Evolutionary conservation across 2,329 filamentous ascomycete species (phyloP).

Genomic region (Alternaria sp.): DNA sequence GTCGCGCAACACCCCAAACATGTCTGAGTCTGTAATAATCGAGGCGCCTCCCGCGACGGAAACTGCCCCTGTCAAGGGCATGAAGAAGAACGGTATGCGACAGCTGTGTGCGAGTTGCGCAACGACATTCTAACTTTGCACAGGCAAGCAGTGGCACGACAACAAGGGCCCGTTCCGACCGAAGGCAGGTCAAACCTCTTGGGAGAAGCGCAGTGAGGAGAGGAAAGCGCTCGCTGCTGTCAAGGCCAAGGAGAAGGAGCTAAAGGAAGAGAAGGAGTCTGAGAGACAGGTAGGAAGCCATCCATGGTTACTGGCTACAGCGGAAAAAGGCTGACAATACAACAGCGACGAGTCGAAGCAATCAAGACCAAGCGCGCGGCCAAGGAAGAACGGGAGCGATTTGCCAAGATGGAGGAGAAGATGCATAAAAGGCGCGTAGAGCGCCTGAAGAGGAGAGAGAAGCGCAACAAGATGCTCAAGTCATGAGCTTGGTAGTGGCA

Average conservation of each 20-base stretch:
- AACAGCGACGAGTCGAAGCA: slow-evolving; percentile 75
- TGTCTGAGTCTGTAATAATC: slow-evolving; percentile 39
- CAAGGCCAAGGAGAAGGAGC: slow-evolving; percentile 92
- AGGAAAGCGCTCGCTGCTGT: slow-evolving; percentile 76
- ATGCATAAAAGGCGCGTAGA: slow-evolving; percentile 98
- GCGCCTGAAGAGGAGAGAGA: slow-evolving; percentile 91
- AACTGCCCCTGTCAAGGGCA: slow-evolving; percentile 59
- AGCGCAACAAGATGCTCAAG: slow-evolving; percentile 83
- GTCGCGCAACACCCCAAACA: slow-evolving; percentile 29
- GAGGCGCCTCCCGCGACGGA: slow-evolving; percentile 57
- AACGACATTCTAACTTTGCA: slow-evolving; percentile 25
- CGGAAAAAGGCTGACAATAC: slow-evolving; percentile 16
- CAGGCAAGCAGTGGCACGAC: slow-evolving; percentile 95
- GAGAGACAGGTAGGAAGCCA: slow-evolving; percentile 76
- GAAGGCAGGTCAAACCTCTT: slow-evolving; percentile 78
- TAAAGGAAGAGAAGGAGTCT: slow-evolving; percentile 93
- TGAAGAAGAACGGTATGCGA: slow-evolving; percentile 81
- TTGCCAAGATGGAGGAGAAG: slow-evolving; percentile 93
- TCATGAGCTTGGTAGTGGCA: slow-evolving; percentile 46
- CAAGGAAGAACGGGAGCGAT: slow-evolving; percentile 93
- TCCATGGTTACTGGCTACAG: background rate
- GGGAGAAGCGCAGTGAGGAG: slow-evolving; percentile 76
- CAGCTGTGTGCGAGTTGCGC: background rate
- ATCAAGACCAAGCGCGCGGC: slow-evolving; percentile 86
- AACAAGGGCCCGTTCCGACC: slow-evolving; percentile 87